Percentiles rank a stretch among this genome's conserved stretches.
These are phyloP conservation scores for Lipomyces yamanashiensis DNA, from an alignment of 805 yeast species.

Conservation along the genomic window DNA sequence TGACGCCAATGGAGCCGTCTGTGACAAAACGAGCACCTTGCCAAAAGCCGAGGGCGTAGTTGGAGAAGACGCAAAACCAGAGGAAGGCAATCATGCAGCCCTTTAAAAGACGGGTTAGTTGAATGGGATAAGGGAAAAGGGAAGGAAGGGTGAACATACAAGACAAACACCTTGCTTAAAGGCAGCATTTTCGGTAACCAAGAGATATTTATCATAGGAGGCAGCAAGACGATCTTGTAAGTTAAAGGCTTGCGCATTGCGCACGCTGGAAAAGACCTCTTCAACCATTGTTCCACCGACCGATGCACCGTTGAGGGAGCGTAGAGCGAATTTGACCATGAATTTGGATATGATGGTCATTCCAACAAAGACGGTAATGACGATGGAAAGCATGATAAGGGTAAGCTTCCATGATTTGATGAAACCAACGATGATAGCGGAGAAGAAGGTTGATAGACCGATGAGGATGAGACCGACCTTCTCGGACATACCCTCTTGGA, in stretches of 20 bases:
- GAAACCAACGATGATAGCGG: conserved; percentile 49
- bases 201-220: conserved; percentile 43
- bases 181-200: conserved; percentile 38
- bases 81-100: conserved; percentile 47
- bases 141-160: conserved; percentile 26
- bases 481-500: conserved; percentile 52
- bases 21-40: conserved; percentile 50
- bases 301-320: conserved; percentile 25
- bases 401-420: conserved; percentile 49
- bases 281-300: conserved; percentile 47
- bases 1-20: conserved; percentile 43
- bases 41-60: conserved; percentile 59
- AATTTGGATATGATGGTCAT: conserved; percentile 44
- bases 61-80: conserved; percentile 66
- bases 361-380: conserved; percentile 42
- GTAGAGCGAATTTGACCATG: conserved; percentile 35
- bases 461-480: conserved; percentile 48
- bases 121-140: background rate
- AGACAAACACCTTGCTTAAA: conserved; percentile 30
- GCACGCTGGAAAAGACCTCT: conserved; percentile 49
- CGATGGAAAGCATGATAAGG: conserved; percentile 45
- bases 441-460: conserved; percentile 48
- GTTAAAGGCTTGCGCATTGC: conserved; percentile 50
- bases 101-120: background rate
- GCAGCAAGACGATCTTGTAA: conserved; percentile 47